phyloP scores from a whole-genome alignment of 2,329 filamentous ascomycete genomes.

The Ophiocordyceps australis region DNA sequence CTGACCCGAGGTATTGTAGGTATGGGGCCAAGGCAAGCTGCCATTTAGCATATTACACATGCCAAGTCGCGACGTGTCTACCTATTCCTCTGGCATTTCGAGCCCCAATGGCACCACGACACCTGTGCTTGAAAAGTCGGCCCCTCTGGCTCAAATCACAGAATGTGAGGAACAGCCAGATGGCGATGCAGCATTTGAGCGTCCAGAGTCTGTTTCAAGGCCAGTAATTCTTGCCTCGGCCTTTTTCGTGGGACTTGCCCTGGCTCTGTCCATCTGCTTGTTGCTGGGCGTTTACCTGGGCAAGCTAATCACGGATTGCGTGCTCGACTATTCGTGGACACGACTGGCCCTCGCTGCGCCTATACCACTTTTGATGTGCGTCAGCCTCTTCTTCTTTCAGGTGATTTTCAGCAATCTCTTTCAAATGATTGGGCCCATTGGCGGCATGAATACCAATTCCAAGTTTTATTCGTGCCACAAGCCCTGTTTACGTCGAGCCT shows the following conservation, averaged over 20 bases:
- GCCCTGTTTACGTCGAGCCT: constrained; percentile 13
- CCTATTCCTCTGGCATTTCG: constrained; percentile 4
- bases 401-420: constrained; percentile 18
- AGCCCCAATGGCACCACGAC: constrained; percentile 5
- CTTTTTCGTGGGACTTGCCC: constrained; percentile 18
- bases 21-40: constrained; percentile 8
- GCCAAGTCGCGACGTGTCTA: constrained; percentile 4
- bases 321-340: constrained; percentile 18
- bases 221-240: constrained; percentile 17
- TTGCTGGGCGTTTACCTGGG: constrained; percentile 17
- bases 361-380: constrained; percentile 16
- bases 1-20: too few species aligned
- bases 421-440: constrained; percentile 30
- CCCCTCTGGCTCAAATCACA: constrained; percentile 2
- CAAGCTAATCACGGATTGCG: constrained; percentile 18
- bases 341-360: constrained; percentile 15
- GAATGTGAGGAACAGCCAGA: constrained; percentile 9
- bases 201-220: constrained; percentile 19
- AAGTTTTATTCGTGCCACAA: constrained; percentile 22
- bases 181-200: constrained; percentile 7
- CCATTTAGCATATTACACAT: constrained; percentile 5
- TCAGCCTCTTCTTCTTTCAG: constrained; percentile 23
- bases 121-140: constrained; percentile 5
- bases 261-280: constrained; percentile 17
- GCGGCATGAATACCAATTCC: constrained; percentile 21